Base-by-base conservation (phyloP, 192 early-diverging fungal species). In the Coemansia sp. region DNA sequence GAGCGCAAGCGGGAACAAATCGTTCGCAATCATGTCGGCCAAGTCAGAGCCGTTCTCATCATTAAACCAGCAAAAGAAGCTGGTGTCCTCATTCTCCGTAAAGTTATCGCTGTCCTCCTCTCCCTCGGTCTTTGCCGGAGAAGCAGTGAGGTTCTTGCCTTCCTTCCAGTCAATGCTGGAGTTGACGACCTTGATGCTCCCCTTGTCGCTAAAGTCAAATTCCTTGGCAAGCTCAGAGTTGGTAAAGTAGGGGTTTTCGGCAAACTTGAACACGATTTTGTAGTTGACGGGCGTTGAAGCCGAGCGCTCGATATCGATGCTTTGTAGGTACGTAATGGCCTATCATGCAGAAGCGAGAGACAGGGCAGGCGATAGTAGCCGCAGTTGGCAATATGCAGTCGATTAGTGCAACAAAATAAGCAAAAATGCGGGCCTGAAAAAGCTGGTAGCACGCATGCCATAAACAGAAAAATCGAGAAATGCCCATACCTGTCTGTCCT, bases 311-410 rank as follows among this genome's bases (percentile, higher is more conserved):
- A 78, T 69, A 37, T 71, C 65, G 60, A 99, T 94, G 79, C 92
- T 90, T 40, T 82, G 76, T 52, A 99, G 67, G 71, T 86, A 76
- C 77, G 98, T 90, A 48, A 98, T 80, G 1, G 79, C 89, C 43
- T 84, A 71, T 3, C 26, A 5, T 22, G 18, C n/a, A n/a, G n/a
- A n/a, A n/a, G n/a, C n/a, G n/a, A n/a, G n/a, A n/a, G n/a, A n/a
- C n/a, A n/a, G n/a, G n/a, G n/a, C n/a, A n/a, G n/a, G n/a, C n/a
- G n/a, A n/a, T n/a, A n/a, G n/a, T n/a, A n/a, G n/a, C n/a, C n/a
- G n/a, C n/a, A n/a, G n/a, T n/a, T n/a, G n/a, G n/a, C n/a, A n/a
- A n/a, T n/a, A n/a, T n/a, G n/a, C n/a, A n/a, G n/a, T n/a, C n/a
- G n/a, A n/a, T n/a, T n/a, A n/a, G n/a, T n/a, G n/a, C n/a, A 38